Base-by-base conservation (phyloP, 192 early-diverging fungal genomes). In the Coemansia sp. region DNA sequence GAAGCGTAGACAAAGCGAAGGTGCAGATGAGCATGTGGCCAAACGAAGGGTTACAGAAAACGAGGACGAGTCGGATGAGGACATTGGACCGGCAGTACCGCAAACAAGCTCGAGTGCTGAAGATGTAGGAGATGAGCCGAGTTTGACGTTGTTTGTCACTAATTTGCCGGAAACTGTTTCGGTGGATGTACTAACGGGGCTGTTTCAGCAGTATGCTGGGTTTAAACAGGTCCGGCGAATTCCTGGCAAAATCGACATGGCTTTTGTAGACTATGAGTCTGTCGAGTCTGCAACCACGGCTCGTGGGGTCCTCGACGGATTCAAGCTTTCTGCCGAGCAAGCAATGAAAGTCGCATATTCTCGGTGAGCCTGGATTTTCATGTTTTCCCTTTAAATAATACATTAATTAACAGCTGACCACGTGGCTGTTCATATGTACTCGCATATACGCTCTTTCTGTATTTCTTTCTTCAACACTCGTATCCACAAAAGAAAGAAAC, bases 151-250 rank as follows among this genome's bases (percentile, higher is more conserved):
- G 17, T 82, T 82, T 70, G 66, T 82, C 40, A 63, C 61, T 46
- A 76, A 76, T 38, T 53, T 82, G 15, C 79, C 79, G 1, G 61
- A 56, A 4, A 61, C 34, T 9, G 24, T 76, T 8, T 76, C 74
- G 42, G 55, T 38, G 10, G 71, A 73, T 4, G 66, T 67, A 64
- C 64, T 82, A 14, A 24, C 57, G 2, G 74, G 66, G 21, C 62
- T 82, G 61, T 82, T 82, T 58, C 70, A 67, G 63, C 67, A 82
- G 56, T 82, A 82, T 26, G 63, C 40, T 5, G 79, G 79, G 12
- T 82, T 82, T 55, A 63, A 36, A 31, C 70, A 71, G n/a, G 70
- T 82, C 6, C 67, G 79, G 20, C 57, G 34, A 37, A 52, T 74
- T 15, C 54, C 70, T 2, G 79, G 79, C 28, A 69, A 61, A 31